These are phyloP conservation scores for Polytrichum formosum DNA, from an alignment of 225 moss, liverwort and hornwort genomes.

Conservation along the genomic window DNA sequence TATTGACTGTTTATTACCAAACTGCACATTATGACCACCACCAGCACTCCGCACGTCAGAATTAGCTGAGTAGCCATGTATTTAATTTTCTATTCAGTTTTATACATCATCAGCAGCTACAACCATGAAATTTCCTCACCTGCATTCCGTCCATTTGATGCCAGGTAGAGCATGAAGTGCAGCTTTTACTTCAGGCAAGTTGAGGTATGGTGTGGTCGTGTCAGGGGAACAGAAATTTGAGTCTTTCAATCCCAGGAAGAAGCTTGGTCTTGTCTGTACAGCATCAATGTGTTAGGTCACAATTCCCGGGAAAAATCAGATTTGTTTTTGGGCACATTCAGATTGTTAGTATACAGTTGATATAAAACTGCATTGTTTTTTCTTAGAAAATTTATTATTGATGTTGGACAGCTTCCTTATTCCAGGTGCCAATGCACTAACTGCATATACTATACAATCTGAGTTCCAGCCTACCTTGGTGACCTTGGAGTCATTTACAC, in stretches of 20 bases:
- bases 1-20: conserved; percentile 56
- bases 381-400: no score
- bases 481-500: conserved; percentile 32
- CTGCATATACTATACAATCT: no score
- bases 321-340: no score
- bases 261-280: conserved; percentile 38
- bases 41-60: neutral
- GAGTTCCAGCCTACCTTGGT: conserved; percentile 13
- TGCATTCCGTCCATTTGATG: conserved; percentile 67
- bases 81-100: no score
- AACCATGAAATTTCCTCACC: conserved; percentile 20
- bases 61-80: no score
- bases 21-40: conserved; percentile 35
- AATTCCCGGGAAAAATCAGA: no score
- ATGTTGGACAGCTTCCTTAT: no score
- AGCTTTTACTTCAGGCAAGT: conserved; percentile 58
- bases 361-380: no score
- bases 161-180: conserved; percentile 53
- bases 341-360: no score
- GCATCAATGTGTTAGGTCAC: no score
- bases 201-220: conserved; percentile 58
- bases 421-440: no score
- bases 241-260: conserved; percentile 56
- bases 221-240: conserved; percentile 63
- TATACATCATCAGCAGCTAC: no score